Conservation (phyloP, 2,329 filamentous ascomycete species). For the Penicillium rolfsii region DNA sequence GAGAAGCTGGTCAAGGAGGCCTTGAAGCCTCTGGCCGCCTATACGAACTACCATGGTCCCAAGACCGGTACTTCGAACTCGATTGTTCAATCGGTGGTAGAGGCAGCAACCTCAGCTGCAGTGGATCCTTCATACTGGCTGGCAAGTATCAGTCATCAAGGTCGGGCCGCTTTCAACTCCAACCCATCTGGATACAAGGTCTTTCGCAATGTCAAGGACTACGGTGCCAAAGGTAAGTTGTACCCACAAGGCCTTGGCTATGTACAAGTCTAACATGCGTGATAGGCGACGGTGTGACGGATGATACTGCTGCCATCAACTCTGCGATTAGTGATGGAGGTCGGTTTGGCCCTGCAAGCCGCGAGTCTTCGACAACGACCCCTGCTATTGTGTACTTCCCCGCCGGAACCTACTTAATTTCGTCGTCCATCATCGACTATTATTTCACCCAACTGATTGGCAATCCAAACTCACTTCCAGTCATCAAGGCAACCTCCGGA, state of each 20-base stretch:
- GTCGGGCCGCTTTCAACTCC: constrained; percentile 33
- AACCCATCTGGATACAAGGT: constrained; percentile 32
- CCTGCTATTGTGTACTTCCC: constrained; percentile 63
- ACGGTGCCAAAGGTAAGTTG: constrained; percentile 35
- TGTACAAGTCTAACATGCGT: constrained; percentile 4
- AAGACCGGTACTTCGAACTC: constrained; percentile 10
- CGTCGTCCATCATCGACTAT: constrained; percentile 61
- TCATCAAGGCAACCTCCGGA: constrained; percentile 56
- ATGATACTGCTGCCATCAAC: constrained; percentile 62
- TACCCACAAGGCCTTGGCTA: constrained; percentile 49
- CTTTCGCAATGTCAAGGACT: constrained; percentile 39
- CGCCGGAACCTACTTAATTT: constrained; percentile 62
- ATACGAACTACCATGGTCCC: constrained; percentile 22
- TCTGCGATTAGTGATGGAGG: constrained; percentile 50
- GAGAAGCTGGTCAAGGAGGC: constrained; percentile 24
- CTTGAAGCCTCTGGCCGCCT: constrained; percentile 20
- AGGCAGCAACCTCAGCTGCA: constrained; percentile 5
- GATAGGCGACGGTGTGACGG: constrained; percentile 53
- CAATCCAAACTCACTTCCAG: constrained; percentile 60
- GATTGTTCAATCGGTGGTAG: neutral
- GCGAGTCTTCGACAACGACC: constrained; percentile 52
- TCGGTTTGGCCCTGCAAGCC: constrained; percentile 48
- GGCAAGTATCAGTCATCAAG: constrained; percentile 38
- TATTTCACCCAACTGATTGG: constrained; percentile 67
- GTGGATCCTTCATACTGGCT: constrained; percentile 38